phyloP scores from a whole-genome alignment of 306 rosid genomes.

The Trifolium dubium region DNA sequence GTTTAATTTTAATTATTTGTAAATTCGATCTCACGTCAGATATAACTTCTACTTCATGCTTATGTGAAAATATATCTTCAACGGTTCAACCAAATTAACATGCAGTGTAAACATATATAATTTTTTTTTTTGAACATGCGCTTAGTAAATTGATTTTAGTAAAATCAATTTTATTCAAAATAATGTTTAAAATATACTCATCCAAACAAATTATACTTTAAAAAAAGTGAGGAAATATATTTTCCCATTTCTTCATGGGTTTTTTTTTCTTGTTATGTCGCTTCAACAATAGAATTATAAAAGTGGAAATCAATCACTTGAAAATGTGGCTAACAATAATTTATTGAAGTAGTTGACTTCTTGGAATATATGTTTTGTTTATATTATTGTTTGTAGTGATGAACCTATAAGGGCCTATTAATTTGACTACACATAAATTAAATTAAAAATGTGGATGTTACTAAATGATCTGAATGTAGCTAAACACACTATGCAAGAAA shows the following conservation, averaged over 20 bases:
- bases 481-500: slow-evolving; percentile 25
- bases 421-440: slow-evolving; percentile 17
- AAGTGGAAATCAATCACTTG: slow-evolving; percentile 21
- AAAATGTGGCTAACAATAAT: slow-evolving; percentile 20
- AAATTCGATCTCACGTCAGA: background rate
- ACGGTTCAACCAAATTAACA: background rate
- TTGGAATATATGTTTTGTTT: background rate
- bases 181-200: background rate
- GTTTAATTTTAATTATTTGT: background rate
- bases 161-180: background rate
- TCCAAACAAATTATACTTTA: background rate
- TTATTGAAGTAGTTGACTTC: slow-evolving; percentile 42
- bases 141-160: background rate
- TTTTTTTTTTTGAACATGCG: background rate
- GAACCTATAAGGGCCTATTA: background rate
- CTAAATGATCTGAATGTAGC: slow-evolving; percentile 29
- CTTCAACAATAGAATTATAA: slow-evolving; percentile 23
- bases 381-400: slow-evolving; percentile 13
- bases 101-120: background rate
- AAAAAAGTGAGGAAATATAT: background rate
- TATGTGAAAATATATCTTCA: background rate
- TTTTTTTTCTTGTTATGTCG: slow-evolving; percentile 26
- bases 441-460: slow-evolving; percentile 28
- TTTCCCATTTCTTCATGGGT: slow-evolving; percentile 11
- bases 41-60: background rate